Base-by-base conservation (phyloP, 1,284 basidiomycete genomes). In the Mycena citricolor region DNA sequence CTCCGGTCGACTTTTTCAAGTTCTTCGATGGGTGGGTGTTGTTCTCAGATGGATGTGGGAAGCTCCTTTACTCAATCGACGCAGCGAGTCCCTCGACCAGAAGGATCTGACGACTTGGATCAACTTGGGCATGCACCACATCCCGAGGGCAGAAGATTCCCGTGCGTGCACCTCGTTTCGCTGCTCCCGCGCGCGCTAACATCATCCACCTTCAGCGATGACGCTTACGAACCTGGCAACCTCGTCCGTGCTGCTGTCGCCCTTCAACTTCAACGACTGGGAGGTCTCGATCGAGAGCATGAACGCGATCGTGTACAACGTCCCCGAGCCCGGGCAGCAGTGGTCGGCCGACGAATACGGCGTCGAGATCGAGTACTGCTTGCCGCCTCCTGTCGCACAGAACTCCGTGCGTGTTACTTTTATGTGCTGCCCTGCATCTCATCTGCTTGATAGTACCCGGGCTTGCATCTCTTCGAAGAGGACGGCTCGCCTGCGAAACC, bases 221-320 rank as follows among this genome's bases (percentile, higher is more conserved):
- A 50, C 47, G 4, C 47, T 53, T 13, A 79, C 77, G 8, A 83
- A 79, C 56, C 62, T 71, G 8, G 81, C 81, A 3, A 65, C 77
- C 7, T 76, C 79, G 0, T 78, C 71, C 52, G 79, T 84, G 59
- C 67, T 81, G 51, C 60, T 84, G 14, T 73, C 74, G 0, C 81
- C 80, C 2, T 67, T 81, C 52, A 83, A 84, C 62, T 84, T 77
- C 65, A 78, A 81, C 61, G 79, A 83, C 61, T 64, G 71, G 38
- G 81, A 83, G 57, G 64, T 77, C 39, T 76, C 76, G 11, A 72
- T 82, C 61, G 76, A 80, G 34, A 71, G 73, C 10, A 61, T 59
- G 47, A 81, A 83, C 45, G 76, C 79, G 13, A 70, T 82, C 45
- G 52, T 81, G 8, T 63, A 81, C 39, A 64, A 65, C 29, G 55